Evolutionary conservation across 768 basidiomycete genomes (phyloP).

Genomic region (Kwoniella pini): DNA sequence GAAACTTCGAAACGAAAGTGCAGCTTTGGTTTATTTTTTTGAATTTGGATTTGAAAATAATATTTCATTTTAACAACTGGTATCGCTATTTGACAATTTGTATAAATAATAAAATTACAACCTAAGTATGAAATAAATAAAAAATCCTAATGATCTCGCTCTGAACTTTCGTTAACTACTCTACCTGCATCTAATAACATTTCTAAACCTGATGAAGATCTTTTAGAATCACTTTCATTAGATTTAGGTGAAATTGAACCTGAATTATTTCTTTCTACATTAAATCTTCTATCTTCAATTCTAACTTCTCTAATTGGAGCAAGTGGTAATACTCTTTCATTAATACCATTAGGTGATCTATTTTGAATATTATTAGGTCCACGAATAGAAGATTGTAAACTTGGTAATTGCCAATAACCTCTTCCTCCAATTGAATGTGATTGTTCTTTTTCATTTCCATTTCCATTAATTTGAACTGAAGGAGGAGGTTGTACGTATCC

Average conservation of each 20-base stretch:
- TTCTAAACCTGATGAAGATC: constrained; percentile 17
- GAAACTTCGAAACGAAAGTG: too few species aligned
- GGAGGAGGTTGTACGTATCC: constrained; percentile 11
- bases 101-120: not conserved
- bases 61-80: not conserved
- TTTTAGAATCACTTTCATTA: not conserved
- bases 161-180: constrained; percentile 17
- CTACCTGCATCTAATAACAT: constrained; percentile 25
- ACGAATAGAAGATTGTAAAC: constrained; percentile 17
- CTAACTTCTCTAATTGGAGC: constrained; percentile 12
- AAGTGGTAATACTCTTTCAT: constrained; percentile 4
- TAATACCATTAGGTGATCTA: not conserved
- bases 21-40: too few species aligned
- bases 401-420: constrained; percentile 23
- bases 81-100: not conserved
- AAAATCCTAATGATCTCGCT: constrained; percentile 3
- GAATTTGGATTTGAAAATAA: too few species aligned
- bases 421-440: not conserved
- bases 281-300: constrained; percentile 1
- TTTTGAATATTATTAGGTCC: not conserved
- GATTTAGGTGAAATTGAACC: constrained; percentile 19
- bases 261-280: not conserved
- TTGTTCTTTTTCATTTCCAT: not conserved
- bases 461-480: not conserved
- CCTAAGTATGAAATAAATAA: not conserved